These are phyloP conservation scores for Testicularia cyperi DNA, from an alignment of 1,284 basidiomycete genomes.

Conservation along the genomic window DNA sequence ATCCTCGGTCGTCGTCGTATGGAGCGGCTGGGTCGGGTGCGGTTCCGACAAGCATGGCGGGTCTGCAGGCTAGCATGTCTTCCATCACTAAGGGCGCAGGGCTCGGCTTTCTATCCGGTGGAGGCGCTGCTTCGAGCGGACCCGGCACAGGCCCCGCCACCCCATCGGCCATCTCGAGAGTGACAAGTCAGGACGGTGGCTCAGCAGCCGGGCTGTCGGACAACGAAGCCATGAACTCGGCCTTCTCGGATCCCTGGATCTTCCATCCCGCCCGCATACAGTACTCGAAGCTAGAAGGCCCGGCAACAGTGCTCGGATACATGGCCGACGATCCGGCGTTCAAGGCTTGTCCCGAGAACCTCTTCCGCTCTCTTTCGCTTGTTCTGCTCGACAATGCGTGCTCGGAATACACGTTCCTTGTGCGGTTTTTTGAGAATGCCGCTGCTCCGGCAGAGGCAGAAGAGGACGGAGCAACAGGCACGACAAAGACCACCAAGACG, in stretches of 20 bases:
- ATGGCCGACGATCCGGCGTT: slow-evolving; percentile 45
- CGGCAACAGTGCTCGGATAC: slow-evolving; percentile 49
- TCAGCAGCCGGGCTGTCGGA: slow-evolving; percentile 3
- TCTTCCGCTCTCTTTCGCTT: slow-evolving; percentile 50
- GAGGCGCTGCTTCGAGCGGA: too few relatives aligned
- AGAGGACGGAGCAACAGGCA: background rate
- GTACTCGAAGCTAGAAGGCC: slow-evolving; percentile 32
- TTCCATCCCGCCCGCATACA: slow-evolving; percentile 26
- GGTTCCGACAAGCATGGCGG: too few relatives aligned
- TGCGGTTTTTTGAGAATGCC: slow-evolving; percentile 48
- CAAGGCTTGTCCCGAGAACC: slow-evolving; percentile 46
- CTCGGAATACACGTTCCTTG: slow-evolving; percentile 55
- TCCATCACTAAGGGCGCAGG: background rate
- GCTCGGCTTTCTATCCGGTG: background rate
- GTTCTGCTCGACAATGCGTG: slow-evolving; percentile 56
- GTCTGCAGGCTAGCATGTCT: slow-evolving; percentile 8
- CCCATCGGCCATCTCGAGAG: background rate
- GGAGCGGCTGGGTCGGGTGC: too few relatives aligned
- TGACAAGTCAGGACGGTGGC: slow-evolving; percentile 3
- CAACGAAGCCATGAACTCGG: background rate
- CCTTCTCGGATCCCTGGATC: slow-evolving; percentile 28
- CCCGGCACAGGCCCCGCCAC: background rate
- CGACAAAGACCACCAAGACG: background rate
- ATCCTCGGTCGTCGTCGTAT: too few relatives aligned
- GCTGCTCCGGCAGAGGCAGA: background rate